Base-by-base conservation (phyloP, 2,329 filamentous ascomycete genomes). In the Aspergillus sojae region DNA sequence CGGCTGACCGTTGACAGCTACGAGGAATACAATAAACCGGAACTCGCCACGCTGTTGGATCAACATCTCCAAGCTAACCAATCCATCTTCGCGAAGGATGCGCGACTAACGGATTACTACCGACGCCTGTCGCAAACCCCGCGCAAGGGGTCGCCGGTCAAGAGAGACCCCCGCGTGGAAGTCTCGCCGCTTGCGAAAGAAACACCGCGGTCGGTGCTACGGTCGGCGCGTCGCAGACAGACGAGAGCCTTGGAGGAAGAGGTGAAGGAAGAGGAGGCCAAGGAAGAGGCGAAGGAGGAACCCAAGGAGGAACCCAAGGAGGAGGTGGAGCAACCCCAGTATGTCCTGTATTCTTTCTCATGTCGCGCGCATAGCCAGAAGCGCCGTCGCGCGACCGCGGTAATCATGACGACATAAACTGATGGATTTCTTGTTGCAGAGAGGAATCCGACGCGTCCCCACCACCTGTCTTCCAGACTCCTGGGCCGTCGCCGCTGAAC, bases 21-120 rank as follows among this genome's bases (percentile, higher is more conserved):
- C 73, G 88, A 92, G 69, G 83, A 84, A 62, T 81, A 90, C 67
- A 91, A 90, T 78, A 97, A 97, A 80, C 83, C 84, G 67, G 93
- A 97, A 56, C 86, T 98, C 64, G 92, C 94, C 74, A 78, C 85
- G 63, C 86, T 86, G 52, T 86, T 96, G 67, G 91, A 96, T 71
- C 85, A 89, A 54, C 89, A 88, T 78, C 86, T 96, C 53, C 84
- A 87, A 69, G 83, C 86, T 66, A 91, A 97, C 80, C 83, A 86
- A 70, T 82, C 86, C 67, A 84, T 83, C 65, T 90, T 91, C 74
- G 83, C 85, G 58, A 82, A 82, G 63, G 87, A 93, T 68, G 80
- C 88, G 60, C 83, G 82, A 61, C 86, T 97, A 75, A 81, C 85
- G 65, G 88, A 90, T 64, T 97, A 93, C 84, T 97, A 92, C 82